These are phyloP conservation scores for Vitis riparia DNA, from an alignment of 164 flowering plant genomes.

Conservation along the genomic window DNA sequence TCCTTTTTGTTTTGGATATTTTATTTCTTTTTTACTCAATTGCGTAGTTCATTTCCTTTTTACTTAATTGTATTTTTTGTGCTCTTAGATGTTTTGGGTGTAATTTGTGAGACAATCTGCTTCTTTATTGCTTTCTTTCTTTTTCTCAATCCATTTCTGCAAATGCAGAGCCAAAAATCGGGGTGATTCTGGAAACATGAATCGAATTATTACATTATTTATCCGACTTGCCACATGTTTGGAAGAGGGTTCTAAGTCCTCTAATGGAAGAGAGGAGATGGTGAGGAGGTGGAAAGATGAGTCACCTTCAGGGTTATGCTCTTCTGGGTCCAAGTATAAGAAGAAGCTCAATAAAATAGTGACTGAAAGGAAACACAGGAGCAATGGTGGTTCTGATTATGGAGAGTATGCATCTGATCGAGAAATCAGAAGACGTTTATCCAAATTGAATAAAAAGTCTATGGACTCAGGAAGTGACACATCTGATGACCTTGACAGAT, in stretches of 20 bases:
- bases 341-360: constrained; percentile 45
- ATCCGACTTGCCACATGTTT: constrained; percentile 64
- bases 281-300: constrained; percentile 58
- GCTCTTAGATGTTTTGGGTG: background rate
- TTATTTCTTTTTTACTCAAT: too few relatives aligned
- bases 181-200: constrained; percentile 70
- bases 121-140: background rate
- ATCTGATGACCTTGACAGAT: constrained; percentile 71
- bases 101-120: background rate
- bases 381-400: constrained; percentile 51
- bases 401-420: constrained; percentile 77
- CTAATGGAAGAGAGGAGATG: constrained; percentile 48
- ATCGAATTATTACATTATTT: constrained; percentile 59
- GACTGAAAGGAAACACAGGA: constrained; percentile 52
- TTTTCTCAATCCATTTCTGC: constrained; percentile 1
- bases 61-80: too few relatives aligned
- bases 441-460: constrained; percentile 66
- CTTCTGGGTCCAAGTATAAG: constrained; percentile 57
- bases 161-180: constrained; percentile 63
- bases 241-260: constrained; percentile 53
- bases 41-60: too few relatives aligned
- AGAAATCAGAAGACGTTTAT: constrained; percentile 74
- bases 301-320: constrained; percentile 36
- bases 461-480: constrained; percentile 85
- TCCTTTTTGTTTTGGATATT: too few relatives aligned